A percentile compares a stretch with the other conserved stretches of the same genome.
Conservation (phyloP, 2,329 filamentous ascomycete species). For the Alternaria sp. region DNA sequence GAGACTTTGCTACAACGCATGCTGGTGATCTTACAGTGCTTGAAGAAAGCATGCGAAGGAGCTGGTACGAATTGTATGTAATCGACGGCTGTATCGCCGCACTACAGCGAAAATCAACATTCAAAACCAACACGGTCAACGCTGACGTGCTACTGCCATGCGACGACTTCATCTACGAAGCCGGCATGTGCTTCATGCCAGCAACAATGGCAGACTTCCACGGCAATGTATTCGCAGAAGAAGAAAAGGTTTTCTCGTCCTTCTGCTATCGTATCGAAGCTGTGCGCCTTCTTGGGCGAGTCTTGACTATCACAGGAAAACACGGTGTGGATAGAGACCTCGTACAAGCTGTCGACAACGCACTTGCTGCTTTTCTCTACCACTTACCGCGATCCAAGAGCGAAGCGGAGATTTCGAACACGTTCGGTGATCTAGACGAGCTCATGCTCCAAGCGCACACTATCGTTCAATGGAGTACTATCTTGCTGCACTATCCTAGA, state of each 20-base stretch:
- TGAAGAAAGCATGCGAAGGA: conserved; percentile 83
- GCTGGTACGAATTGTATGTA: conserved; percentile 85
- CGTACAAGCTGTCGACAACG: conserved; percentile 65
- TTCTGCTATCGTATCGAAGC: conserved; percentile 84
- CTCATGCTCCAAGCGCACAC: conserved; percentile 89
- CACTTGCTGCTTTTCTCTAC: conserved; percentile 76
- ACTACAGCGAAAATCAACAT: conserved; percentile 73
- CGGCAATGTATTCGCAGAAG: conserved; percentile 73
- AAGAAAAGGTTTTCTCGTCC: conserved; percentile 77
- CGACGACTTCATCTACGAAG: conserved; percentile 71
- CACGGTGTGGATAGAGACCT: conserved; percentile 40
- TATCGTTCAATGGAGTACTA: conserved; percentile 61
- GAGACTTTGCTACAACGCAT: conserved; percentile 69
- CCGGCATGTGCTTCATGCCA: conserved; percentile 21
- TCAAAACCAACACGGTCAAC: conserved; percentile 69
- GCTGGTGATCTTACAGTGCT: conserved; percentile 69
- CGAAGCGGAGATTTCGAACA: conserved; percentile 70
- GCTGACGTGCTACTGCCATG: conserved; percentile 78
- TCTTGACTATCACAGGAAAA: conserved; percentile 62
- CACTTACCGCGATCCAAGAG: conserved; percentile 73
- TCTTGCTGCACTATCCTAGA: conserved; percentile 30
- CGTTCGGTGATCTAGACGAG: conserved; percentile 76
- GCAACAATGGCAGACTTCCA: conserved; percentile 76
- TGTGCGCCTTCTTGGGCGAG: conserved; percentile 75
- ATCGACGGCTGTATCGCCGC: conserved; percentile 83